Base-by-base conservation (phyloP, 2,329 filamentous ascomycete genomes). In the Geosmithia flava region DNA sequence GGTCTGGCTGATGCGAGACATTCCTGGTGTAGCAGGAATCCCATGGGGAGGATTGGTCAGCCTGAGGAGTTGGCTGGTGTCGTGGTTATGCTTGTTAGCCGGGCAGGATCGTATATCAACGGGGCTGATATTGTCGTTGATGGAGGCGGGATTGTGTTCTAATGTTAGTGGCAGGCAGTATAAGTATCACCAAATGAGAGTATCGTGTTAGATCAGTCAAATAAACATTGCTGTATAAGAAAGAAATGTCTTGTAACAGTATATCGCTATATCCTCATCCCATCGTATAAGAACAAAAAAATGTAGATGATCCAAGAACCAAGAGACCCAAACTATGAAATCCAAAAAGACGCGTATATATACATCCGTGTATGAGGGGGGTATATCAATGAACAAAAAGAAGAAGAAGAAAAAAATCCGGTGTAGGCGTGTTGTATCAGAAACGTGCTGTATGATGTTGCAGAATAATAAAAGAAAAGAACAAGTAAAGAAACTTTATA, bases 81-180 rank as follows among this genome's bases (percentile, higher is more conserved):
- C 1, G 65, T 85, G 7, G 70, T 86, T 4, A 62, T 84, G 56
- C 62, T 85, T 42, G 72, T 72, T 29, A 81, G 79, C 53, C 68
- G 62, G 42, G 78, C 78, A 1, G 80, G 81, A 17, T 76, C 70
- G 30, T 87, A 85, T 62, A 75, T 87, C n/a, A 86, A 75, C 53
- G 82, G 81, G 3, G 68, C 76, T 6, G 81, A 85, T 65, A 69
- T 85, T 50, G 64, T 83, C 33, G 72, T 84, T 44, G 81, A 85
- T 59, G 81, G 81, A 16, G 75, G 73, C 7, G 53, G 55, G 2
- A 52, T 40, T n/a, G 41, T 49, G n/a, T 49, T 49, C 15, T 49
- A 47, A 16, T 42, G 19, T 6, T 30, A n/a, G n/a, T n/a, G n/a
- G n/a, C n/a, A n/a, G n/a, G n/a, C n/a, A n/a, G n/a, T n/a, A n/a